These are phyloP conservation scores for Cyberlindnera maclurae DNA, from an alignment of 805 yeast species.

Conservation along the genomic window DNA sequence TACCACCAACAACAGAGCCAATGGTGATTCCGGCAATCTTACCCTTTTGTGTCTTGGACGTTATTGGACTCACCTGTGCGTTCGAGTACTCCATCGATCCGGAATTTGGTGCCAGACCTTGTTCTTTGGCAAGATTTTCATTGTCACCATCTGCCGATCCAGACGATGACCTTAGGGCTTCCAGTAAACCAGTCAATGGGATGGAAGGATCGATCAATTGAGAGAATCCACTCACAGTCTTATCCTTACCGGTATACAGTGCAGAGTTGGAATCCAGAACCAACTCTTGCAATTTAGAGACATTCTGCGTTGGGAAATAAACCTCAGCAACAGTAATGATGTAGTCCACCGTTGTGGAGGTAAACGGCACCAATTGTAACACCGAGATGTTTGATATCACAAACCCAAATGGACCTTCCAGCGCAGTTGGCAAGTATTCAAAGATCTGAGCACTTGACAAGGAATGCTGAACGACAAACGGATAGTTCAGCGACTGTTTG, in stretches of 20 bases:
- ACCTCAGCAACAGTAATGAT: constrained; percentile 85
- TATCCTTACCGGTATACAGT: constrained; percentile 53
- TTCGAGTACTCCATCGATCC: constrained; percentile 27
- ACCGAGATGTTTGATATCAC: constrained; percentile 44
- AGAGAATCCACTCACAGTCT: constrained; percentile 52
- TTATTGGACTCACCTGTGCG: constrained; percentile 11
- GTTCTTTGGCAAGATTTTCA: not conserved
- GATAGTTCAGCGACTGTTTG: constrained; percentile 71
- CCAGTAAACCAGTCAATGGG: constrained; percentile 43
- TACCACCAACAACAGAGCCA: constrained; percentile 77
- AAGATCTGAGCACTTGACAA: constrained; percentile 79
- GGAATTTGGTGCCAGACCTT: constrained; percentile 12
- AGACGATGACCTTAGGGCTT: constrained; percentile 5
- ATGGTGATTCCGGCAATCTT: constrained; percentile 71
- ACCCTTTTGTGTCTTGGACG: constrained; percentile 20
- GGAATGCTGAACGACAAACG: constrained; percentile 68
- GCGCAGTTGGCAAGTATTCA: constrained; percentile 72
- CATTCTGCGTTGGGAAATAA: constrained; percentile 58
- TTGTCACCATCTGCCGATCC: constrained; percentile 13
- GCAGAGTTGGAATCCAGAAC: constrained; percentile 46
- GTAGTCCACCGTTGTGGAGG: constrained; percentile 47
- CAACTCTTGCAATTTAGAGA: constrained; percentile 41
- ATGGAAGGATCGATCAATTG: constrained; percentile 64
- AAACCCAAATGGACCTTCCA: constrained; percentile 52
- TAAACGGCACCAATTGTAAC: constrained; percentile 67